A percentile compares a stretch with the other conserved stretches of the same genome.
Conservation (phyloP, 2,329 filamentous ascomycete genomes). For the Aspergillus sojae region DNA sequence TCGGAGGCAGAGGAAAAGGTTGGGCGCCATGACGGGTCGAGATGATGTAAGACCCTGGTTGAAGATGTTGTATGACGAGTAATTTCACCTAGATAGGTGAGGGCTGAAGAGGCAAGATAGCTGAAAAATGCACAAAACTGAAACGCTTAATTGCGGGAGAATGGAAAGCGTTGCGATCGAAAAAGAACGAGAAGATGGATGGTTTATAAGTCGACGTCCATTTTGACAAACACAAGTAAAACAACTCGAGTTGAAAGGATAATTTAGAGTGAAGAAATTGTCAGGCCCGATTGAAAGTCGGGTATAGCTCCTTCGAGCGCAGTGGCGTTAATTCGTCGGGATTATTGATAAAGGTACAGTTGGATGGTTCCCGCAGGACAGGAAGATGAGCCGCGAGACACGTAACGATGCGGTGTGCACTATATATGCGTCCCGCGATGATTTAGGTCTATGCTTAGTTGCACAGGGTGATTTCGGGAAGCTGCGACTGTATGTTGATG, state of each 20-base stretch:
- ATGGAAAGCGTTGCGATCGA: slow-evolving; percentile 8
- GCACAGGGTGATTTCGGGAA: slow-evolving; percentile 7
- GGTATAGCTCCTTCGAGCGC: neutral
- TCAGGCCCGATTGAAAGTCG: neutral
- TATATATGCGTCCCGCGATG: slow-evolving; percentile 3
- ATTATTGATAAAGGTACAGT: slow-evolving; percentile 4
- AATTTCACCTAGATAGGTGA: slow-evolving; percentile 2
- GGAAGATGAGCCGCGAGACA: slow-evolving; percentile 14
- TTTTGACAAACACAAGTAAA: slow-evolving; percentile 26
- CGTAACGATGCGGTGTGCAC: slow-evolving; percentile 18
- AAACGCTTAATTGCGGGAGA: slow-evolving; percentile 30
- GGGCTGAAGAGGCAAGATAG: slow-evolving; percentile 11
- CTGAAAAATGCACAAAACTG: slow-evolving; percentile 9
- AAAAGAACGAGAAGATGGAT: slow-evolving; percentile 16
- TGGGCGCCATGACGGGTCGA: slow-evolving; percentile 49
- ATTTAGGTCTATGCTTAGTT: slow-evolving; percentile 8
- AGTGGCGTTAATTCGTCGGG: neutral
- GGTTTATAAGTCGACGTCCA: slow-evolving; percentile 37
- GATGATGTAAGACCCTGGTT: neutral
- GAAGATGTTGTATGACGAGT: slow-evolving; percentile 2
- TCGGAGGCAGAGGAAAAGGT: slow-evolving; percentile 54
- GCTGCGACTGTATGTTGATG: slow-evolving; percentile 10
- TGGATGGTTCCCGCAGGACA: neutral
- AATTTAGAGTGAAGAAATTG: slow-evolving; percentile 11
- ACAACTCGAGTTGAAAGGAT: slow-evolving; percentile 21